A percentile compares a stretch with the other conserved stretches of the same genome.
phyloP scores from a whole-genome alignment of 2,329 filamentous ascomycete species.

The Neofusicoccum sp. region DNA sequence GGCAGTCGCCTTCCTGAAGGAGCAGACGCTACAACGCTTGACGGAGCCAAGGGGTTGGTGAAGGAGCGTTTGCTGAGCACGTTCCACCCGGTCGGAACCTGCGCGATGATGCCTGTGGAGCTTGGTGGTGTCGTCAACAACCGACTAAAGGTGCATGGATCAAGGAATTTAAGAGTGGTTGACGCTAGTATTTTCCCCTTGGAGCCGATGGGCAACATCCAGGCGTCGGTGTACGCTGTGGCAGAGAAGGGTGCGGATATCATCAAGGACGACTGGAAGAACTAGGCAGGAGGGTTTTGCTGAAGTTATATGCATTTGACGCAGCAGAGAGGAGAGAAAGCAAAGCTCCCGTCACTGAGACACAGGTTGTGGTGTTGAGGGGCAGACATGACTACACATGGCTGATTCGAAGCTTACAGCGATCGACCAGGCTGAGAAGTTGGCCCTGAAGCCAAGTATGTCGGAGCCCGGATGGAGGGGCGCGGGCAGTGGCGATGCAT shows the following conservation, averaged over 20 bases:
- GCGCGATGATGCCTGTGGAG: slow-evolving; percentile 29
- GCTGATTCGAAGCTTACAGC: too few species aligned
- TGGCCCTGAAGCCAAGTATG: background rate
- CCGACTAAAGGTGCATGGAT: slow-evolving; percentile 28
- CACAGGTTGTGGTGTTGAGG: too few species aligned
- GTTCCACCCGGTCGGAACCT: slow-evolving; percentile 32
- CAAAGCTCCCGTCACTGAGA: too few species aligned
- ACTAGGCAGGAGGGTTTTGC: background rate
- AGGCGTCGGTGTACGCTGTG: slow-evolving; percentile 33
- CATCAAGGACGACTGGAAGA: slow-evolving; percentile 21
- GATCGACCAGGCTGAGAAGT: too few species aligned
- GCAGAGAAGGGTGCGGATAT: slow-evolving; percentile 32
- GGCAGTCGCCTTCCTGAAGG: slow-evolving; percentile 22
- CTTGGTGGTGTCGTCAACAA: slow-evolving; percentile 30
- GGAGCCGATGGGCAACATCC: slow-evolving; percentile 31
- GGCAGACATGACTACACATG: too few species aligned
- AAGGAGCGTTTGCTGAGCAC: slow-evolving; percentile 30
- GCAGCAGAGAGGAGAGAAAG: background rate
- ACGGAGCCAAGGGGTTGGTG: slow-evolving; percentile 21
- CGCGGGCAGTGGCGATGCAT: background rate
- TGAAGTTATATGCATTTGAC: background rate
- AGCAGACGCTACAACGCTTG: background rate
- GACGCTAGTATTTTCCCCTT: slow-evolving; percentile 23
- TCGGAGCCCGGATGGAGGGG: background rate
- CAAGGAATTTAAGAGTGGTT: slow-evolving; percentile 15